phyloP scores from a whole-genome alignment of 306 rosid genomes.

The Quercus alba region DNA sequence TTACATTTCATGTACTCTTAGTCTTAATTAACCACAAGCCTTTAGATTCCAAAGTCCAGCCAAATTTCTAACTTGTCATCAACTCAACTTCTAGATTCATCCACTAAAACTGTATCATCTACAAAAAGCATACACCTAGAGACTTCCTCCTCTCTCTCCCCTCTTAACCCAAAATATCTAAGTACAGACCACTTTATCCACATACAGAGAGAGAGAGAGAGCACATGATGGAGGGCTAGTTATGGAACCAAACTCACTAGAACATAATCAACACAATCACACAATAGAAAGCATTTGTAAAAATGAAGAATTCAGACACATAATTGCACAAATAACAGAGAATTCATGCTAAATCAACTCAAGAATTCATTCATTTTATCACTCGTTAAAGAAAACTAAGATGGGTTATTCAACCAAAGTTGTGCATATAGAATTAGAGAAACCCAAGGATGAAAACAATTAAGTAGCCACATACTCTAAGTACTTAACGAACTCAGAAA shows the following conservation, averaged over 20 bases:
- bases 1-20: too few relatives aligned
- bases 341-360: background rate
- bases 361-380: background rate
- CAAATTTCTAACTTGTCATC: too few relatives aligned
- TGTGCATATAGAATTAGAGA: background rate
- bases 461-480: background rate
- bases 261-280: too few relatives aligned
- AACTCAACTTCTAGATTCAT: too few relatives aligned
- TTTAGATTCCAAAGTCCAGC: too few relatives aligned
- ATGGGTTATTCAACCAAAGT: background rate
- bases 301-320: background rate
- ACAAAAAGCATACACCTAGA: background rate
- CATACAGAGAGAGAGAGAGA: too few relatives aligned
- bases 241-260: too few relatives aligned
- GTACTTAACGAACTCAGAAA: background rate
- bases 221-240: too few relatives aligned
- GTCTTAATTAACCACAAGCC: too few relatives aligned
- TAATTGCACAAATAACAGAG: background rate
- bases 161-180: background rate
- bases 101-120: background rate
- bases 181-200: background rate
- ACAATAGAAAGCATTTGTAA: background rate
- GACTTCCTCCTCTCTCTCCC: background rate
- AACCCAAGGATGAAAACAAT: too few relatives aligned
- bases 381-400: background rate